Percentiles rank a stretch among this genome's conserved stretches.
These are phyloP conservation scores for Ramichloridium luteum DNA, from an alignment of 2,329 filamentous ascomycete species.

Conservation along the genomic window DNA sequence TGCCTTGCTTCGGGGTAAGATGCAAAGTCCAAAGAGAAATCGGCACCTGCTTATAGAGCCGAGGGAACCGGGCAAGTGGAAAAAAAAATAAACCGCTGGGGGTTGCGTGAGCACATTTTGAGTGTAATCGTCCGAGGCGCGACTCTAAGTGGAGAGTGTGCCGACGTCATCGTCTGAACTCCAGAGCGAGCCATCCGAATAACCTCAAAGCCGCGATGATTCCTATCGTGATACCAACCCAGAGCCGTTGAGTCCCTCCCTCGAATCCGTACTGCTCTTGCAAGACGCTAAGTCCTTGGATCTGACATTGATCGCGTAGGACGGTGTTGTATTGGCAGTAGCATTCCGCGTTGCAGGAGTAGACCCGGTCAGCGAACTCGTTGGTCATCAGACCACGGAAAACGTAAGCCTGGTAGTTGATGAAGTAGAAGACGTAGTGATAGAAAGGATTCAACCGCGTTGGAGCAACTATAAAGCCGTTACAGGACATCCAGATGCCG, in stretches of 20 bases:
- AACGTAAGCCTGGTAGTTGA: conserved; percentile 69
- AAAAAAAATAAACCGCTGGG: too few species aligned
- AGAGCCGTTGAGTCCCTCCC: conserved; percentile 46
- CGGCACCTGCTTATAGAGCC: too few species aligned
- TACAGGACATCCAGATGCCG: conserved; percentile 71
- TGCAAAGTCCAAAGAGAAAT: too few species aligned
- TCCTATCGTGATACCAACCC: conserved; percentile 60
- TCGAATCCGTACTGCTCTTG: conserved; percentile 50
- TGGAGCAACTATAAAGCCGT: conserved; percentile 62
- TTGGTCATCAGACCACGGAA: conserved; percentile 85
- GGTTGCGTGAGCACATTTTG: too few species aligned
- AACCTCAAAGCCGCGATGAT: conserved; percentile 61
- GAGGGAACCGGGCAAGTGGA: too few species aligned
- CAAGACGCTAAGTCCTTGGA: conserved; percentile 56
- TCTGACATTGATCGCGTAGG: conserved; percentile 50
- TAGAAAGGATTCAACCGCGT: conserved; percentile 63
- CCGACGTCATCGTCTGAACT: conserved; percentile 1
- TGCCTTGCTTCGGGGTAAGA: too few species aligned
- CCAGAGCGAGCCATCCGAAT: conserved; percentile 49
- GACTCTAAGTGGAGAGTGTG: too few species aligned
- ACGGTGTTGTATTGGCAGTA: conserved; percentile 57
- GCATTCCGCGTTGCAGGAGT: conserved; percentile 31
- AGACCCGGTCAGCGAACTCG: conserved; percentile 48
- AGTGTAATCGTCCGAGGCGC: too few species aligned
- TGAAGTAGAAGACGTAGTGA: conserved; percentile 71